Base-by-base conservation (phyloP, 2,329 filamentous ascomycete genomes). In the Setomelanomma holmii region DNA sequence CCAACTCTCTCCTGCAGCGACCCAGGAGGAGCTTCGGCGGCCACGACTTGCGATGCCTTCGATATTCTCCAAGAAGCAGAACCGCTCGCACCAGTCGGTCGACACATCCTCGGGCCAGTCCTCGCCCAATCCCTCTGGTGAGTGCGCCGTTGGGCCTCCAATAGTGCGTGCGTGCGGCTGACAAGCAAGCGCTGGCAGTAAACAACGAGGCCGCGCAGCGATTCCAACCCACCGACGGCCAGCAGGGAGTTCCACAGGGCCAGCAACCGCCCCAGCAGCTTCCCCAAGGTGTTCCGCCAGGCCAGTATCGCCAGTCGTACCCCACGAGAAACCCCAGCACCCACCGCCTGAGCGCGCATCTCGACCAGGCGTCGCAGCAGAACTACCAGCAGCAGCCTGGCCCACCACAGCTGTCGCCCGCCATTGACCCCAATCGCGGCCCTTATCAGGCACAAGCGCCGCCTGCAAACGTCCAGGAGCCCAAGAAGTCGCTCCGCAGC, bases 51-150 rank as follows among this genome's bases (percentile, higher is more conserved):
- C 66, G 51, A 76, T 75, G 73, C 69, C 71, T 63, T 68, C 70
- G 49, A 71, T 69, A 63, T 67, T 71, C 47, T 67, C 69, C 39
- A 74, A 67, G 22, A 49, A 49, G 72, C 68, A 68, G 65, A 75
- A 74, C 40, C 65, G 66, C 52, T 73, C 73, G 64, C 71, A 75
- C 57, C 64, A 67, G 39, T 73, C 73, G 41, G 67, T 74, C 50
- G 72, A 73, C 58, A 67, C 54, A 36, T 61, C 67, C 40, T 66
- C 69, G 51, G 72, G 69, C 39, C 72, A 72, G 43, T 59, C 66
- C 21, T 72, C 69, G 48, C 69, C 72, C 35, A 65, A 70, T 39
- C 67, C 68, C 14, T 69, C 72, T 63, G 66, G 70, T 67, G 64
- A 70, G 63, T 63, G 59, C 52, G 56, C 58, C 45, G 57, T 52